These are phyloP conservation scores for Quercus lobata DNA, from an alignment of 331 rosid species.

Conservation along the genomic window DNA sequence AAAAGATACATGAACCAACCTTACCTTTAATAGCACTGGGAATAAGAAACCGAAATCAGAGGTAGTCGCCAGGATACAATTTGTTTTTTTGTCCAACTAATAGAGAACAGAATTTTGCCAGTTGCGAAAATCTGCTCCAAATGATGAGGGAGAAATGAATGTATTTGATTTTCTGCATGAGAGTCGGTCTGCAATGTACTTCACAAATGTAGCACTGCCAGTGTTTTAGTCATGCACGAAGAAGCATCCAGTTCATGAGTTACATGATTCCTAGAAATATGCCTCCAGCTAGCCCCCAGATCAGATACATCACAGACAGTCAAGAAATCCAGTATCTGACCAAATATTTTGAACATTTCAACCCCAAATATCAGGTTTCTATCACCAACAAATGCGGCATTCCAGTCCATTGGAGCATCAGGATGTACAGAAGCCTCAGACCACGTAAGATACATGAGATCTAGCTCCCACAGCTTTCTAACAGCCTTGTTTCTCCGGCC, in stretches of 20 bases:
- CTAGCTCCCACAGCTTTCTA: constrained; percentile 93
- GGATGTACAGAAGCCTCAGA: constrained; percentile 87
- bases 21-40: background rate
- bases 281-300: constrained; percentile 63
- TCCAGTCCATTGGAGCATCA: constrained; percentile 99
- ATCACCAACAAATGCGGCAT: constrained; percentile 76
- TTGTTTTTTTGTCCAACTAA: constrained; percentile 29
- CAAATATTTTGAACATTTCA: constrained; percentile 99
- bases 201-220: constrained; percentile 83
- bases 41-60: constrained; percentile 27
- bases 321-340: constrained; percentile 90
- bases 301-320: constrained; percentile 76
- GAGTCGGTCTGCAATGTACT: constrained; percentile 18
- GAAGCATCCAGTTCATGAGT: constrained; percentile 92
- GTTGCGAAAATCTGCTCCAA: constrained; percentile 15
- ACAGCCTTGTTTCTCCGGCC: constrained; percentile 97
- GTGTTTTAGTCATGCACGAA: constrained; percentile 79
- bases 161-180: constrained; percentile 14
- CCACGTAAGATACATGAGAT: constrained; percentile 82
- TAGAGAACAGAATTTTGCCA: constrained; percentile 21
- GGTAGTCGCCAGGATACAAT: constrained; percentile 35
- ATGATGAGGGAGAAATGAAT: constrained; percentile 16
- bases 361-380: constrained; percentile 79
- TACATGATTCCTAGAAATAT: constrained; percentile 76
- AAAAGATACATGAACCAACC: constrained; percentile 33